Percentiles rank a stretch among this genome's conserved stretches.
These are phyloP conservation scores for Lachnellula cervina DNA, from an alignment of 2,329 filamentous ascomycete genomes.

Conservation along the genomic window DNA sequence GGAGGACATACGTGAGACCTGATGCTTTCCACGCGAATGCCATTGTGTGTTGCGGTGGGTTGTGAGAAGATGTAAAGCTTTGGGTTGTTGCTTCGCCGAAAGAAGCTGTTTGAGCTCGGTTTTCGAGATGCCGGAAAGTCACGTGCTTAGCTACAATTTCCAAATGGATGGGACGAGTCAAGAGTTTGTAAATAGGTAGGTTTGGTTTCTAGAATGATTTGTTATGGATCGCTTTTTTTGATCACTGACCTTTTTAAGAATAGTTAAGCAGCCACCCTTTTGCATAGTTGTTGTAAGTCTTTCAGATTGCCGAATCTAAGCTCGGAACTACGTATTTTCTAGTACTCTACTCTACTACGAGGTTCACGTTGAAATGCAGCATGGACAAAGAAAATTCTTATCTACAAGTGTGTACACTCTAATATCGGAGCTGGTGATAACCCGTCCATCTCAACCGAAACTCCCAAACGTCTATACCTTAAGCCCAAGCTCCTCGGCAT, in stretches of 20 bases:
- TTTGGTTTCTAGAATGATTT: no score
- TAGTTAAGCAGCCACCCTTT: no score
- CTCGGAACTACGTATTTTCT: no score
- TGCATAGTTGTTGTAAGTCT: no score
- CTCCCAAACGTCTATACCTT: constrained; percentile 66
- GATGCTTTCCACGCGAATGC: constrained; percentile 97
- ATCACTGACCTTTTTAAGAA: no score
- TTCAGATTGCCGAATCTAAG: no score
- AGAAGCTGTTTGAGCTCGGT: constrained; percentile 15
- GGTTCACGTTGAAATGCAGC: no score
- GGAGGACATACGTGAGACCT: constrained; percentile 58
- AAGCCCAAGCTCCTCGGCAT: constrained; percentile 88
- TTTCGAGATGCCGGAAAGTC: background rate
- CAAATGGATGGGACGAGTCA: no score
- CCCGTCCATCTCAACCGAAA: constrained; percentile 15
- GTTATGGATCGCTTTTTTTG: no score
- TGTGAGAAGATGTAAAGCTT: constrained; percentile 18
- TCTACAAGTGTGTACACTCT: constrained; percentile 34
- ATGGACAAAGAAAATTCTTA: constrained; percentile 24
- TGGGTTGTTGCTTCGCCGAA: constrained; percentile 9
- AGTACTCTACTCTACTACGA: no score
- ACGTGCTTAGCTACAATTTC: background rate
- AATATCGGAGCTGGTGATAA: constrained; percentile 32
- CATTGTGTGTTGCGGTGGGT: constrained; percentile 50
- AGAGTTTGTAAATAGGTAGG: no score